Evolutionary conservation across 2,329 filamentous ascomycete genomes (phyloP).

Genomic region (Trichoderma polysporum): DNA sequence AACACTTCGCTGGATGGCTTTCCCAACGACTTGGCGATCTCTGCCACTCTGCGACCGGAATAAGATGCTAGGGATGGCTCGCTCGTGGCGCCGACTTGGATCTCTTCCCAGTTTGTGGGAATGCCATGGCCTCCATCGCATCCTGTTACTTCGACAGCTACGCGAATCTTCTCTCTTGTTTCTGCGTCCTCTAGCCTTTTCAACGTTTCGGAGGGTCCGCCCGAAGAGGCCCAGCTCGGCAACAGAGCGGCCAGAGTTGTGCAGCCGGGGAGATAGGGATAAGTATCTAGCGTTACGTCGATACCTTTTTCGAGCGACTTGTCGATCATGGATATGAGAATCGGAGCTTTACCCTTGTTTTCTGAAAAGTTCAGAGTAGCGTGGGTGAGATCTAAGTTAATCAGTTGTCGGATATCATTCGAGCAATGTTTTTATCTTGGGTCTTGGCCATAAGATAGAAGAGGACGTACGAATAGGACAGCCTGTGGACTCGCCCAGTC

Average conservation of each 20-base stretch:
- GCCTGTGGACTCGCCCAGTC: conserved; percentile 26
- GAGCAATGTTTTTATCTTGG: background rate
- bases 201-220: conserved; percentile 26
- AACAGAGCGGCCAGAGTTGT: conserved; percentile 28
- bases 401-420: background rate
- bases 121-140: conserved; percentile 31
- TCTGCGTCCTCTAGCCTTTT: conserved; percentile 24
- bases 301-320: conserved; percentile 23
- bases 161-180: conserved; percentile 26
- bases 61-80: conserved; percentile 22
- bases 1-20: conserved; percentile 26
- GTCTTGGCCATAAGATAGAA: background rate
- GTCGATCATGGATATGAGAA: conserved; percentile 27
- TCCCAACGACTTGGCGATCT: conserved; percentile 21
- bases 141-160: conserved; percentile 27
- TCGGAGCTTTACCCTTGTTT: conserved; percentile 27
- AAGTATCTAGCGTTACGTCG: conserved; percentile 29
- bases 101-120: conserved; percentile 30
- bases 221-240: conserved; percentile 29
- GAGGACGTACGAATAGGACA: conserved; percentile 28
- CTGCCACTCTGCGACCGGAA: conserved; percentile 25
- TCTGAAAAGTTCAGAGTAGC: conserved; percentile 29
- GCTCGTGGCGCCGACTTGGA: conserved; percentile 26
- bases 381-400: conserved; percentile 25
- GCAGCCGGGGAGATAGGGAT: conserved; percentile 28